These are phyloP conservation scores for Serpula lacrymans DNA, from an alignment of 768 basidiomycete genomes.

Conservation along the genomic window DNA sequence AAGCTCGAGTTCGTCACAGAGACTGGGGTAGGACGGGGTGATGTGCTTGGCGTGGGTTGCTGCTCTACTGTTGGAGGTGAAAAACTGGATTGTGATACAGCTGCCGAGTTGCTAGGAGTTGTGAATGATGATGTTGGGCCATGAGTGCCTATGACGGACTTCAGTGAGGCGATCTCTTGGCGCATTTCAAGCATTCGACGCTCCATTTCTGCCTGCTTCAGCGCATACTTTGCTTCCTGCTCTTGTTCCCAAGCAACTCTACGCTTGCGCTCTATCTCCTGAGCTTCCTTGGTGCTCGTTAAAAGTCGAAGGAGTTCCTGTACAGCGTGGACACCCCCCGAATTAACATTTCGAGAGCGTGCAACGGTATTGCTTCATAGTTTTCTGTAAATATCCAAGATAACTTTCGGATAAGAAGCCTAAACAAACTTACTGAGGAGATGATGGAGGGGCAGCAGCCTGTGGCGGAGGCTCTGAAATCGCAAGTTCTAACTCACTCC, in stretches of 20 bases:
- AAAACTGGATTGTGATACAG: slow-evolving; percentile 5
- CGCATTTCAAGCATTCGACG: slow-evolving; percentile 51
- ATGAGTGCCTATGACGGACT: slow-evolving; percentile 33
- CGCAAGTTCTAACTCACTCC: slow-evolving; percentile 64
- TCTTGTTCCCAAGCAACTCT: slow-evolving; percentile 67
- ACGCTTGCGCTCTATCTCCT: slow-evolving; percentile 57
- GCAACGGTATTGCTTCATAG: slow-evolving; percentile 9
- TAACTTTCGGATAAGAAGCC: slow-evolving; percentile 7
- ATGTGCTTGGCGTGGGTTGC: slow-evolving; percentile 19
- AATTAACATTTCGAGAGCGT: slow-evolving; percentile 27
- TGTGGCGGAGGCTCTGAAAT: slow-evolving; percentile 41
- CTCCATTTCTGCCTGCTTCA: slow-evolving; percentile 59
- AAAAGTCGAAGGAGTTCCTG: slow-evolving; percentile 62
- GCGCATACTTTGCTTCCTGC: slow-evolving; percentile 56
- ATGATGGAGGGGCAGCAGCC: slow-evolving; percentile 25
- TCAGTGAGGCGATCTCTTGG: slow-evolving; percentile 47
- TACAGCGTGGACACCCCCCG: slow-evolving; percentile 42
- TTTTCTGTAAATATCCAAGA: too few species aligned
- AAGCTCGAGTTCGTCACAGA: slow-evolving; percentile 32
- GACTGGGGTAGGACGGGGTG: slow-evolving; percentile 21
- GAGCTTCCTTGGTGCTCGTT: slow-evolving; percentile 53
- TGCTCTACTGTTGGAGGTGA: slow-evolving; percentile 13
- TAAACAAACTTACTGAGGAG: slow-evolving; percentile 33
- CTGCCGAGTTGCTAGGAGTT: slow-evolving; percentile 5
- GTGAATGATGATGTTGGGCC: slow-evolving; percentile 9